phyloP scores from a whole-genome alignment of 2,329 filamentous ascomycete species.

The Penicillium sp. region DNA sequence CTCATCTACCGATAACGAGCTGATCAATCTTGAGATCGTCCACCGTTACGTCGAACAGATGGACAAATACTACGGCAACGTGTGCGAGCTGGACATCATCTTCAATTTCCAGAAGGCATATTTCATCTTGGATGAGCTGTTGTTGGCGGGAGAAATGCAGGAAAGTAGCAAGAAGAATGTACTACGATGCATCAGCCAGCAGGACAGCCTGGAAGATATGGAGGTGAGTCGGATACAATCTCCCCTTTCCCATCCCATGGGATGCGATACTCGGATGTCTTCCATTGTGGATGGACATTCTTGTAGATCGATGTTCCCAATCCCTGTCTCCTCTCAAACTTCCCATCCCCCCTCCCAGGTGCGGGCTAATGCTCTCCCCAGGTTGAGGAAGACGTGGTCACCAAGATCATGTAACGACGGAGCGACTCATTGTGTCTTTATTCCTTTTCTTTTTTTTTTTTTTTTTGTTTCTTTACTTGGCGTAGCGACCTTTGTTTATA shows the following conservation, averaged over 20 bases:
- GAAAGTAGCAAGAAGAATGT: slow-evolving; percentile 99
- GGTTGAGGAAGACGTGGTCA: slow-evolving; percentile 82
- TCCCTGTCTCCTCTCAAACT: not conserved
- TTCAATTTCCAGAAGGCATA: slow-evolving; percentile 99
- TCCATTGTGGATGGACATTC: not conserved
- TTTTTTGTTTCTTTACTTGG: slow-evolving; percentile 9
- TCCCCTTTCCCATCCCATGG: no score
- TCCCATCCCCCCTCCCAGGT: slow-evolving; percentile 4
- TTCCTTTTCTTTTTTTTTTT: slow-evolving; percentile 3
- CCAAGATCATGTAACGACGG: slow-evolving; percentile 73
- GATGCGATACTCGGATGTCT: not conserved
- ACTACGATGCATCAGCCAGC: slow-evolving; percentile 88
- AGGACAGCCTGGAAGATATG: slow-evolving; percentile 97
- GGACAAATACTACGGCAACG: slow-evolving; percentile 99
- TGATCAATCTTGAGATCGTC: slow-evolving; percentile 97
- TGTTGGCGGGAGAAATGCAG: slow-evolving; percentile 94
- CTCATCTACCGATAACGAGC: slow-evolving; percentile 94
- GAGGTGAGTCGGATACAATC: slow-evolving; percentile 68
- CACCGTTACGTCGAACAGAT: slow-evolving; percentile 99
- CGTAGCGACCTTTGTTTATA: slow-evolving; percentile 19
- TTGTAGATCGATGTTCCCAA: not conserved
- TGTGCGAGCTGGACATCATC: slow-evolving; percentile 98
- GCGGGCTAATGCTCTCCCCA: slow-evolving; percentile 52
- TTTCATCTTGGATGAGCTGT: slow-evolving; percentile 95
- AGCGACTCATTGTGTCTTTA: slow-evolving; percentile 6